Evolutionary conservation across 495 filamentous ascomycete genomes (phyloP), one percentile per base, ranked within the genome.

Genomic region (Corynascus novoguineensis): DNA sequence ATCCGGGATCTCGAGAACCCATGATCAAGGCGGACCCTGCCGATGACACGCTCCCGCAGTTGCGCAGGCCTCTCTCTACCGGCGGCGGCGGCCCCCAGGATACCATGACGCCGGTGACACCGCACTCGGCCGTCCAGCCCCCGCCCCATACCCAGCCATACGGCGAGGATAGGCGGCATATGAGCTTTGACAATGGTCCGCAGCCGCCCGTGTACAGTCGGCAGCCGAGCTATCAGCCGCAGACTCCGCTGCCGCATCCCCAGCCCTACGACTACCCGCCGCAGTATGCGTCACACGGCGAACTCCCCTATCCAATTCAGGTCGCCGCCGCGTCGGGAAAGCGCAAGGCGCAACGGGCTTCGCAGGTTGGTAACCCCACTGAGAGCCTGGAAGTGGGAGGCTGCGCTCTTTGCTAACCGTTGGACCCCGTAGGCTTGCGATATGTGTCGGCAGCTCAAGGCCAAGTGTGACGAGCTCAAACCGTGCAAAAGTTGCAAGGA

Each of bases 391-490:
- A 42, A n/a, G 42, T 21, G 32, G 14, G 27, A 37, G 12, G 9
- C 14, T 2, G 27, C 12, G 4, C 28, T n/a, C n/a, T n/a, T 52
- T 4, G 60, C 71, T 74, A 62, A 72, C 64, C 44, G 31, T 35
- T n/a, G 46, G 53, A 32, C 56, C 9, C 35, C 7, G n/a, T 67
- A 86, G 78, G 85, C 85, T 29, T 88, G 85, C 68, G 83, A 88
- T 59, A 79, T 78, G 63, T 88, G 85, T 70, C 77, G 85, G 47
- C 71, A 77, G 50, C 74, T 85, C n/a, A 88, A 88, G 66, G 83
- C 84, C 27, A 87, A 86, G 69, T 88, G 85, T 65, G 83, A 86
- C 56, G 85, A 88, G 72, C 73, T 74, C 50, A 84, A 78, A 67
- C 84, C 80, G 3, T 83, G 80, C 61, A 77, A 75, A 38, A 80